Base-by-base conservation (phyloP, 139 green algal genomes). In the Axilococcus clingmanii region DNA sequence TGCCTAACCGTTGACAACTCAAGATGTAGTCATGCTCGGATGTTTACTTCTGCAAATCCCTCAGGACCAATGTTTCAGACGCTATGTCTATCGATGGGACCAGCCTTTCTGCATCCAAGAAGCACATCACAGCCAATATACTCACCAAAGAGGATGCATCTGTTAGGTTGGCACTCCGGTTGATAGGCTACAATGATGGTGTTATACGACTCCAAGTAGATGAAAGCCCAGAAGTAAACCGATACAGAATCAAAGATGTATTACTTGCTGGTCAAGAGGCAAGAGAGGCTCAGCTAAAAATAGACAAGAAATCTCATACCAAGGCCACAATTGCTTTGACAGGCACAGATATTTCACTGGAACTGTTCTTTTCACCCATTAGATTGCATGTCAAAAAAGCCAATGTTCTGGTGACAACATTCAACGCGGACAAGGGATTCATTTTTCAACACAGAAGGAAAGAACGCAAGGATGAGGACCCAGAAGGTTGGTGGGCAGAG, bases 401-500 rank as follows among this genome's bases (percentile, higher is more conserved):
- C 5, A 69, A 65, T 20, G 52, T 54, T 43, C 58, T 59, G 9
- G 57, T 64, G 20, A 47, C 87, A 23, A 52, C 63, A 19, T 77
- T 94, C 51, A 98, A 98, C 62, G 71, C 45, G 46, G 52, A 61
- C 31, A 55, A 65, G 24, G 51, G 88, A 55, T 94, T 98, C 59
- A 62, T 86, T 38, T 79, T 95, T 47, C 88, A 97, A 72, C 85
- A 94, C 45, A 61, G 44, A 3, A 56, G 87, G 4, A 17, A 17
- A 38, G 48, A 71, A 27, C 87, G 88, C 61, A 51, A 83, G 66
- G 81, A 86, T 30, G 66, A 48, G 1, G 87, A 91, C 44, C 79
- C 78, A 15, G 77, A 79, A 20, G 90, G 76, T 7, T 84, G 74
- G 67, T 97, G 84, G 84, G 68, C 81, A 37, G 93, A 99, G 79